A percentile compares a stretch with the other conserved stretches of the same genome.
Evolutionary conservation across 2,329 filamentous ascomycete species (phyloP).

Genomic region (Fusarium chaquense): DNA sequence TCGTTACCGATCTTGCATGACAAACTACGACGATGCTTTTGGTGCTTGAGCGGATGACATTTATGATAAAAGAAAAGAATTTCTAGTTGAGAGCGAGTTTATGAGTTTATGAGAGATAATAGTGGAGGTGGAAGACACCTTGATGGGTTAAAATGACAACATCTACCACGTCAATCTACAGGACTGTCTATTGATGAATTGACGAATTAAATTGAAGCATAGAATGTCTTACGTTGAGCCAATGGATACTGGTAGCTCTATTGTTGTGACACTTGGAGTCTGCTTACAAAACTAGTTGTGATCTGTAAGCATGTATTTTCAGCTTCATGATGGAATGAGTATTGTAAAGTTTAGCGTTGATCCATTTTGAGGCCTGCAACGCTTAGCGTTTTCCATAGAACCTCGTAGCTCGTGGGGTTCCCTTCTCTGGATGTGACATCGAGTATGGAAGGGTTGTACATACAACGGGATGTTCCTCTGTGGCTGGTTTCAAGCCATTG

Average conservation of each 20-base stretch:
- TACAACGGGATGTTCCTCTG: neutral
- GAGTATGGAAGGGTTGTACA: neutral
- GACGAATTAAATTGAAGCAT: conserved; percentile 28
- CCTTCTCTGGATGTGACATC: neutral
- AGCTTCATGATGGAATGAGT: neutral
- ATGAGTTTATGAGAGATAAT: conserved; percentile 25
- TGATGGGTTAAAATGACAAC: conserved; percentile 39
- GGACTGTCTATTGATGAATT: conserved; percentile 16
- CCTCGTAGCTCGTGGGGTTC: neutral
- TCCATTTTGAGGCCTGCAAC: neutral
- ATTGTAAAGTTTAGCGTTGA: conserved; percentile 13
- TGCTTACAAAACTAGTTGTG: conserved; percentile 3
- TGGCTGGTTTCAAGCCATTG: neutral
- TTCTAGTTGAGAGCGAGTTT: conserved; percentile 15
- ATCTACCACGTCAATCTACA: conserved; percentile 1
- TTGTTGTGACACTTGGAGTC: neutral
- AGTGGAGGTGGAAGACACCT: conserved; percentile 37
- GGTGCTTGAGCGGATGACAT: conserved; percentile 55
- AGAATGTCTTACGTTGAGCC: neutral
- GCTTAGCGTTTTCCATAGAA: neutral
- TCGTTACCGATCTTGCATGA: conserved; percentile 80
- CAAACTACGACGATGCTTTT: conserved; percentile 76
- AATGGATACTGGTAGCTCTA: neutral
- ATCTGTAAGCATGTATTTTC: neutral
- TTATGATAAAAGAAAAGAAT: conserved; percentile 13